These are phyloP conservation scores for Paragyromitra xinjiangensis DNA, from an alignment of 495 filamentous ascomycete species.

Conservation along the genomic window DNA sequence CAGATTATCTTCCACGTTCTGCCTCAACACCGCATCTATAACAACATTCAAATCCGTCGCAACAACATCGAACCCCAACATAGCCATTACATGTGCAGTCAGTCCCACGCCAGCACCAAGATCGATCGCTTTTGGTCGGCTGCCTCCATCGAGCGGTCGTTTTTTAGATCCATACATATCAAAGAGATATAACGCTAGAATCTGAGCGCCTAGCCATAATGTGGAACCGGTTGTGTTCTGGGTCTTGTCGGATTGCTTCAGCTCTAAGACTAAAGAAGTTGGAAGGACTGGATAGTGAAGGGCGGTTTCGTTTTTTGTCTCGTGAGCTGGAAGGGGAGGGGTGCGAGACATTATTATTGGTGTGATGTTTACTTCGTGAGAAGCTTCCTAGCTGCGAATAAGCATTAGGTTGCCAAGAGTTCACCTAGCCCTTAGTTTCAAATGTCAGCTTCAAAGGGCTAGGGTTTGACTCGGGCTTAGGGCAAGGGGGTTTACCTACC, in stretches of 20 bases:
- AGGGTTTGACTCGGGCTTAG: neutral
- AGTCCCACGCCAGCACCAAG: constrained; percentile 55
- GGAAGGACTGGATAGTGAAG: constrained; percentile 42
- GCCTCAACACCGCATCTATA: constrained; percentile 31
- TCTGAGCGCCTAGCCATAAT: constrained; percentile 51
- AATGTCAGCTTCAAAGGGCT: neutral
- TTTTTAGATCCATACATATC: constrained; percentile 36
- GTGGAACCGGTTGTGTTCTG: constrained; percentile 51
- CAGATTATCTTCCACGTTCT: constrained; percentile 39
- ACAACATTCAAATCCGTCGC: constrained; percentile 51
- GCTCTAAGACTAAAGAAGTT: constrained; percentile 23
- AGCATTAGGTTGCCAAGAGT: neutral
- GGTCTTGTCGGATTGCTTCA: constrained; percentile 35
- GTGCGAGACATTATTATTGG: neutral
- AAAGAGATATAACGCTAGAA: constrained; percentile 50
- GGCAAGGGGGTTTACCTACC: too few relatives aligned
- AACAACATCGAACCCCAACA: constrained; percentile 53
- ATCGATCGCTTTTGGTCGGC: constrained; percentile 43
- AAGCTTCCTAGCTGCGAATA: constrained; percentile 21
- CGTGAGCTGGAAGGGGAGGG: constrained; percentile 44
- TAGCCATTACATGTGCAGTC: constrained; percentile 48
- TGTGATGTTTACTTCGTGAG: neutral
- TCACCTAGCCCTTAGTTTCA: constrained; percentile 2
- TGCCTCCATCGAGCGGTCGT: neutral
- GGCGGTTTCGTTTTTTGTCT: constrained; percentile 33